phyloP scores from a whole-genome alignment of 768 basidiomycete genomes.

The Lactarius pseudohatsudake region DNA sequence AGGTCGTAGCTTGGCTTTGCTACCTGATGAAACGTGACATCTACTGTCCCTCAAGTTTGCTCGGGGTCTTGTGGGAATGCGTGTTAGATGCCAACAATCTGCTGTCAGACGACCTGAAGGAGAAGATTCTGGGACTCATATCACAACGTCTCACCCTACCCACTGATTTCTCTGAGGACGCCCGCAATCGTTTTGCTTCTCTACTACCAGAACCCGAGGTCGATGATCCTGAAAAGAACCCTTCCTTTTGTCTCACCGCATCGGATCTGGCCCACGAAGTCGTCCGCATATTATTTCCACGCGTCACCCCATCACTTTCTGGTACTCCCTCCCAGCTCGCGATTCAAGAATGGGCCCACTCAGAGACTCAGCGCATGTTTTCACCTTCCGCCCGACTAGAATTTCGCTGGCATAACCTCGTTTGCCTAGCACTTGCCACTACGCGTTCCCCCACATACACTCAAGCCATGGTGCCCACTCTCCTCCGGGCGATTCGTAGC shows the following conservation, averaged over 20 bases:
- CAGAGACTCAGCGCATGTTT: constrained; percentile 24
- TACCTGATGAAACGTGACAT: constrained; percentile 21
- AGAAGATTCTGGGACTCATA: constrained; percentile 39
- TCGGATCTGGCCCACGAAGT: constrained; percentile 22
- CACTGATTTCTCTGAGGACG: constrained; percentile 29
- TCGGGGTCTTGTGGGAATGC: constrained; percentile 44
- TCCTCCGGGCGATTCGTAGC: constrained; percentile 4
- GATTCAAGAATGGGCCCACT: constrained; percentile 24
- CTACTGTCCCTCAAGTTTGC: constrained; percentile 39
- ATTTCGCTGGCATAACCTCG: constrained; percentile 28
- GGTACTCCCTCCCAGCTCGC: constrained; percentile 23
- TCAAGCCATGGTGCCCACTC: constrained; percentile 5
- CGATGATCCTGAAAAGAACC: constrained; percentile 12
- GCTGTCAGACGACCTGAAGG: constrained; percentile 36
- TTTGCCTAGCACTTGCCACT: constrained; percentile 26
- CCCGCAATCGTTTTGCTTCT: constrained; percentile 9
- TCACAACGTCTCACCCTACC: constrained; percentile 36
- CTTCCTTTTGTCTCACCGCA: constrained; percentile 27
- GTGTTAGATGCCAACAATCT: constrained; percentile 34
- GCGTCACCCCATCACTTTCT: constrained; percentile 10
- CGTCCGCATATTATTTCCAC: constrained; percentile 24
- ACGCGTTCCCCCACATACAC: constrained; percentile 9
- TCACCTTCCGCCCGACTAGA: constrained; percentile 11
- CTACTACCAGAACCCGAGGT: constrained; percentile 4
- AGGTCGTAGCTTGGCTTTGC: constrained; percentile 20